Percentiles rank a stretch among this genome's conserved stretches.
Conservation (phyloP, 805 yeast genomes). For the Komagataella pastoris region DNA sequence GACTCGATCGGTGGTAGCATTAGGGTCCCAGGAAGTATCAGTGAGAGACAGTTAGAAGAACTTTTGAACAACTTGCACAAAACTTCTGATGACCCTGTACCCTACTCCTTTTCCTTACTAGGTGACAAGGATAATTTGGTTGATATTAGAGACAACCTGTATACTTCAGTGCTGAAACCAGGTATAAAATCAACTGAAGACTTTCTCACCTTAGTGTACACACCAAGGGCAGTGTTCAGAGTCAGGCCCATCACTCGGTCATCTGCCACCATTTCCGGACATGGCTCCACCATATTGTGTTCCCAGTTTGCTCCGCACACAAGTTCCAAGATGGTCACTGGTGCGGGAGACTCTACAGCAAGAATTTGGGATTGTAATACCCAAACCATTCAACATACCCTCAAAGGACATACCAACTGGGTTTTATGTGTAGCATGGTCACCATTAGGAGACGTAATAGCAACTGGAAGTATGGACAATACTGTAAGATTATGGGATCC, state of each 20-base stretch:
- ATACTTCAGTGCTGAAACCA: slow-evolving; percentile 73
- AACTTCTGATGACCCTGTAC: slow-evolving; percentile 70
- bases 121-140: slow-evolving; percentile 28
- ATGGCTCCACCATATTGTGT: slow-evolving; percentile 85
- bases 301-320: slow-evolving; percentile 90
- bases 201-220: slow-evolving; percentile 76
- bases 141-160: slow-evolving; percentile 70
- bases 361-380: slow-evolving; percentile 96
- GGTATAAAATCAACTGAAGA: slow-evolving; percentile 87
- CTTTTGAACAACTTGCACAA: slow-evolving; percentile 70
- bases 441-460: slow-evolving; percentile 82
- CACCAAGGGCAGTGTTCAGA: slow-evolving; percentile 91
- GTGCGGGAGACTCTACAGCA: slow-evolving; percentile 94
- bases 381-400: slow-evolving; percentile 74
- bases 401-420: slow-evolving; percentile 86
- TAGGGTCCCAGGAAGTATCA: slow-evolving; percentile 83
- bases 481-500: slow-evolving; percentile 85
- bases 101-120: slow-evolving; percentile 71
- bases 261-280: slow-evolving; percentile 89
- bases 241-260: slow-evolving; percentile 86
- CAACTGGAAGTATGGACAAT: slow-evolving; percentile 94
- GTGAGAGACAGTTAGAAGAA: slow-evolving; percentile 79
- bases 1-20: slow-evolving; percentile 72
- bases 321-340: slow-evolving; percentile 77
- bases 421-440: slow-evolving; percentile 86